A percentile compares a stretch with the other conserved stretches of the same genome.
These are phyloP conservation scores for Pyrrhoderma noxium DNA, from an alignment of 1,284 basidiomycete genomes.

Conservation along the genomic window DNA sequence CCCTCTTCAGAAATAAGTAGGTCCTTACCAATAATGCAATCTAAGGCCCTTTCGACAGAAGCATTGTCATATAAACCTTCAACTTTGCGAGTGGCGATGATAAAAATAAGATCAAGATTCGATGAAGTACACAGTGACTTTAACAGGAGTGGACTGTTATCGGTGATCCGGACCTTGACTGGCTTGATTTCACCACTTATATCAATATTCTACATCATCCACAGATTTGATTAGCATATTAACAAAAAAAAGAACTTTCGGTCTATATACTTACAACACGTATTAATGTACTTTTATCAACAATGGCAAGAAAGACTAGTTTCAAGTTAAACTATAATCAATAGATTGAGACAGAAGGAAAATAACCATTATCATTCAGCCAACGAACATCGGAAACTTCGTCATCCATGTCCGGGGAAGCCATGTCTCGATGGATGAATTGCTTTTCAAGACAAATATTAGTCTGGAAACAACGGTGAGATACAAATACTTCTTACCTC, in stretches of 20 bases:
- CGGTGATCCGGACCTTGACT: too few species aligned
- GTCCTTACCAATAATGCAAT: conserved; percentile 16
- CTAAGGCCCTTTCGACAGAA: neutral
- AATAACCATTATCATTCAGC: conserved; percentile 9
- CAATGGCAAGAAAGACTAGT: conserved; percentile 6
- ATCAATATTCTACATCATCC: too few species aligned
- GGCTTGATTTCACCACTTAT: too few species aligned
- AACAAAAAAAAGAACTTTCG: too few species aligned
- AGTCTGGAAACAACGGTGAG: too few species aligned
- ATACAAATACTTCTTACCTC: too few species aligned
- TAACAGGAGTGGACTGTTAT: neutral
- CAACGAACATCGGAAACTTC: conserved; percentile 11
- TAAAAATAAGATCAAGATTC: conserved; percentile 2
- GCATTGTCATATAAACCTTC: neutral
- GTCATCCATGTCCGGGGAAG: neutral
- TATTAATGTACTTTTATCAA: neutral
- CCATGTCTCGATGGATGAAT: too few species aligned
- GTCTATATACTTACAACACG: too few species aligned
- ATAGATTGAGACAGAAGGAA: neutral
- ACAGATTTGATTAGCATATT: too few species aligned
- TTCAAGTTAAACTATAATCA: too few species aligned
- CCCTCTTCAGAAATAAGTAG: too few species aligned
- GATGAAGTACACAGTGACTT: conserved; percentile 6
- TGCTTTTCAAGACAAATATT: too few species aligned
- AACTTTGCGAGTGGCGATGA: conserved; percentile 6